Base-by-base conservation (phyloP, 129 eudicot genomes). In the Erigeron canadensis region DNA sequence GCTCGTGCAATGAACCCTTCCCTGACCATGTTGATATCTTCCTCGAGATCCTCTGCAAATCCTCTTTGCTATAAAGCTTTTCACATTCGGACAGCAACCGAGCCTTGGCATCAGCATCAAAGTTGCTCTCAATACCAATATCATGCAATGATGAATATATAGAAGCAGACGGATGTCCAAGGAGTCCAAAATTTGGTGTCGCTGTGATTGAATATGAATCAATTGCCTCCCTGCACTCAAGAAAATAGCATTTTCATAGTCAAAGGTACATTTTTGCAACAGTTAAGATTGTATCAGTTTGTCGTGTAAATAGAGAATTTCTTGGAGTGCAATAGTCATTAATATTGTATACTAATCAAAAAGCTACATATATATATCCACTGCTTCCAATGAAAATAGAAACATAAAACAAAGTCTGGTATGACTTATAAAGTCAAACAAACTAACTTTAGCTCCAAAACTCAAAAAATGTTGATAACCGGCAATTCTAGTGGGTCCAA, bases 171-270 rank as follows among this genome's bases (percentile, higher is more conserved):
- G 73, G 74, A 59, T 74, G 83, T 62, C 62, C 72, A 54, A 89
- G 71, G 62, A 75, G 76, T 42, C 88, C 88, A 59, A 89, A 81
- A 72, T 64, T 81, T 45, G 98, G 98, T 62, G 98, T 83, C 68
- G 98, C 96, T 60, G 96, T 82, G 59, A 92, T 84, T 8, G 96
- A 77, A 71, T 74, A 87, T 3, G 90, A 82, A 81, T 92, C 90
- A 18, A 82, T 81, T 45, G 98, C 71, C 72, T 86, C 90, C 77
- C 98, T 93, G 92, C 63, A 74, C 83, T 38, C 69, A 48, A 42
- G 69, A 60, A 77, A 64, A 69, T 69, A 70, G 48, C 61, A 70
- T n/a, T 53, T 73, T 50, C 2, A 19, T 55, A 9, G 40, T 69
- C 34, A 56, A 71, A 13, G 16, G 11, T 4, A 10, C n/a, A 50